phyloP scores from a whole-genome alignment of 140 eudicot genomes.

The Flaveria floridana region DNA sequence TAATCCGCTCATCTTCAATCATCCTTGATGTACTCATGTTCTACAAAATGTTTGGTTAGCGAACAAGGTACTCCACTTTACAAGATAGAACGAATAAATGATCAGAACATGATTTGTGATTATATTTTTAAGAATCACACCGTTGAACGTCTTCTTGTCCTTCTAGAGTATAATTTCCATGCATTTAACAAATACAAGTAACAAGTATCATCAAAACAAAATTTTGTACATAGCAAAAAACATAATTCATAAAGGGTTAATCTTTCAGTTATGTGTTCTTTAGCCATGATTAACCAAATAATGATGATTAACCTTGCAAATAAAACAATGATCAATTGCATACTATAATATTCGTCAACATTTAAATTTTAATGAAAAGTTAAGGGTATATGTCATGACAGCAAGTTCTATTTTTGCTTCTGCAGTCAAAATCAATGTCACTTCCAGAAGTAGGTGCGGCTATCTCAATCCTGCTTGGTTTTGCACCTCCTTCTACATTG shows the following conservation, averaged over 20 bases:
- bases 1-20: background rate
- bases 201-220: background rate
- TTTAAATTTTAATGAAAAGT: background rate
- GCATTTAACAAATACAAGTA: background rate
- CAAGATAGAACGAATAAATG: background rate
- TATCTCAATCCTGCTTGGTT: constrained; percentile 81
- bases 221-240: background rate
- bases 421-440: constrained; percentile 60
- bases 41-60: background rate
- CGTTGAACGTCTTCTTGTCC: background rate
- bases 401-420: constrained; percentile 7
- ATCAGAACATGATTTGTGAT: background rate
- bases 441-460: constrained; percentile 79
- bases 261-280: background rate
- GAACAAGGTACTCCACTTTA: background rate
- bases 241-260: background rate
- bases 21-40: background rate
- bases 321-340: background rate
- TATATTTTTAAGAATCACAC: background rate
- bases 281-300: background rate
- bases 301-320: background rate
- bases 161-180: background rate
- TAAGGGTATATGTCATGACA: background rate
- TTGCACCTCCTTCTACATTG: constrained; percentile 71
- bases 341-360: background rate